Conservation (phyloP, 208 protist species). For the Jaenimonas drosophilae region DNA sequence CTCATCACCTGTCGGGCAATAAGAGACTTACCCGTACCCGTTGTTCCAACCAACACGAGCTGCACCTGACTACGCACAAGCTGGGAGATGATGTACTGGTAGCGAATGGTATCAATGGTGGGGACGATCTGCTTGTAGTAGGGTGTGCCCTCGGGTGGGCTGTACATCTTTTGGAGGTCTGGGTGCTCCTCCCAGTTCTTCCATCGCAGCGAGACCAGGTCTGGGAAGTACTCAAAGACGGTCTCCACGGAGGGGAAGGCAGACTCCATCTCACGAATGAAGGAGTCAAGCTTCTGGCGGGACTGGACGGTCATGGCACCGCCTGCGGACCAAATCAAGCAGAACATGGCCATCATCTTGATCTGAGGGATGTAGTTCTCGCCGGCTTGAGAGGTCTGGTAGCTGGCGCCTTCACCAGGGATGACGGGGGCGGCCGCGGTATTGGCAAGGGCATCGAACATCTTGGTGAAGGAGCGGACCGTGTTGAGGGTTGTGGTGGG, state of each 20-base stretch:
- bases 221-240: conserved; percentile 97
- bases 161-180: conserved; percentile 77
- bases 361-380: conserved; percentile 90
- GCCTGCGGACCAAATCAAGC: conserved; percentile 93
- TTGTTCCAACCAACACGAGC: conserved; percentile 92
- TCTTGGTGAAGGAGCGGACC: conserved; percentile 88
- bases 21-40: conserved; percentile 96
- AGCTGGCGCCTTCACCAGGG: conserved; percentile 36
- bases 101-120: conserved; percentile 96
- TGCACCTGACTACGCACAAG: conserved; percentile 83
- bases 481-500: conserved; percentile 79
- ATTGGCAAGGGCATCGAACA: conserved; percentile 95
- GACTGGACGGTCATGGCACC: conserved; percentile 86
- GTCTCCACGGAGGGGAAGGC: conserved; percentile 94
- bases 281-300: conserved; percentile 89
- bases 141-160: conserved; percentile 73
- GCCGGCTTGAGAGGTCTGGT: conserved; percentile 70
- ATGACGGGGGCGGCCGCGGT: conserved; percentile 63
- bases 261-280: conserved; percentile 92
- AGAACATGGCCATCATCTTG: conserved; percentile 94
- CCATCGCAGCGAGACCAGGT: conserved; percentile 86
- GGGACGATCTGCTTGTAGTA: conserved; percentile 96
- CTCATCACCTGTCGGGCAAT: conserved; percentile 84
- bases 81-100: conserved; percentile 91
- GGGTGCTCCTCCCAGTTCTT: conserved; percentile 91